These are phyloP conservation scores for Aquanectria penicillioides DNA, from an alignment of 2,329 filamentous ascomycete species.

Conservation along the genomic window DNA sequence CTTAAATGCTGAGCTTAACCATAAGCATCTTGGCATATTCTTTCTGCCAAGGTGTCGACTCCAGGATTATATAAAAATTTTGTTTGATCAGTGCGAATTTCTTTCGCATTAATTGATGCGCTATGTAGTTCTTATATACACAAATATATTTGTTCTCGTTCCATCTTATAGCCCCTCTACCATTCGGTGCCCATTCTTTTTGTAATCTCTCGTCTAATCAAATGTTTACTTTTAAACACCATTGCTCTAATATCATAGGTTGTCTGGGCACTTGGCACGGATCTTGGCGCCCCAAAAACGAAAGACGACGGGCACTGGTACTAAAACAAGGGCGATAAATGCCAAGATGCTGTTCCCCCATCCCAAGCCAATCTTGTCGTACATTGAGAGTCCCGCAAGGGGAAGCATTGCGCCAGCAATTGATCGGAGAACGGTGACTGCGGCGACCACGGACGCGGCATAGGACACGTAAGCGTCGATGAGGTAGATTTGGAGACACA, in stretches of 20 bases:
- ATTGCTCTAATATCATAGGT: conserved; percentile 21
- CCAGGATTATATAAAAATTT: no score
- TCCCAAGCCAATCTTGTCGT: conserved; percentile 54
- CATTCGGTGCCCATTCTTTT: no score
- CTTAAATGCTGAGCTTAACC: conserved; percentile 14
- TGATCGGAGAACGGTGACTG: conserved; percentile 51
- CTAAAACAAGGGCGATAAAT: conserved; percentile 52
- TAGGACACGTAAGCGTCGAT: conserved; percentile 45
- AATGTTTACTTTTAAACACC: neutral
- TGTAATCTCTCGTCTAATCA: no score
- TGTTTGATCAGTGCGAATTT: no score
- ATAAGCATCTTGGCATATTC: neutral
- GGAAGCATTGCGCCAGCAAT: conserved; percentile 74
- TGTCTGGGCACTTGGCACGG: conserved; percentile 33
- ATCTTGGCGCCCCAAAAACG: conserved; percentile 35
- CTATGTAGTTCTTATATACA: no score
- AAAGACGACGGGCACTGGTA: conserved; percentile 28
- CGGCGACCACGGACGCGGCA: conserved; percentile 45
- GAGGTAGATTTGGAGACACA: conserved; percentile 50
- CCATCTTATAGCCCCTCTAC: no score
- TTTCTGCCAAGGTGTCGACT: no score
- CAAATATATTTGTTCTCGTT: no score
- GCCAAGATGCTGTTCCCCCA: conserved; percentile 56
- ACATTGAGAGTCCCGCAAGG: conserved; percentile 60
- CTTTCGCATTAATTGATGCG: no score